phyloP scores from a whole-genome alignment of 257 asterid species.

The Solanum neorickii region DNA sequence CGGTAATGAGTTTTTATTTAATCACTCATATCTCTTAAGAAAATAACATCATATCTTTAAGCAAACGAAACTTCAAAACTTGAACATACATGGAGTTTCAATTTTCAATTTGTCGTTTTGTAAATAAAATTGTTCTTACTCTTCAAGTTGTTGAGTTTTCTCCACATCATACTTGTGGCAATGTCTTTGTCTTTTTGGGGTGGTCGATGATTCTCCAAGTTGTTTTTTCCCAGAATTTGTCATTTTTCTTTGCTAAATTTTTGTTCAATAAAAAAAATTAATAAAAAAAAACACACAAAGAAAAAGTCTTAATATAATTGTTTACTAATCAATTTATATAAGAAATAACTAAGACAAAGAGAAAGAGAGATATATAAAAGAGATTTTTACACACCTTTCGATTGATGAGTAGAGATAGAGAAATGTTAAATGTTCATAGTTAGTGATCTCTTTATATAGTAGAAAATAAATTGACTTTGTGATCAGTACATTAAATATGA shows the following conservation, averaged over 20 bases:
- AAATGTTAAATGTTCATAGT: neutral
- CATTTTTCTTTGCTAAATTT: neutral
- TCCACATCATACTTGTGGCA: slow-evolving; percentile 43
- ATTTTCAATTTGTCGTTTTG: neutral
- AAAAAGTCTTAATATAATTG: neutral
- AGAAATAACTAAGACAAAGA: neutral
- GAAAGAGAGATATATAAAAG: neutral
- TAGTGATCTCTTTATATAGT: neutral
- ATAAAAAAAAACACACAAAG: neutral
- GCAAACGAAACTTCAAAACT: neutral
- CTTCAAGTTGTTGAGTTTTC: slow-evolving; percentile 55
- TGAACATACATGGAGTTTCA: neutral
- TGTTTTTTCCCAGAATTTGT: slow-evolving; percentile 7
- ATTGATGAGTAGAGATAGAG: neutral
- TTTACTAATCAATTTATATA: neutral
- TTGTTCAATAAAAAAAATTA: neutral
- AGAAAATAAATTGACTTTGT: neutral
- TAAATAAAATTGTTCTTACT: slow-evolving; percentile 18
- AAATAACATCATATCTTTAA: neutral
- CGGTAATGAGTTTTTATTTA: neutral
- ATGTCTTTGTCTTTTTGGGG: slow-evolving; percentile 22
- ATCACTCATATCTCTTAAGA: neutral
- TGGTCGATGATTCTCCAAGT: slow-evolving; percentile 9
- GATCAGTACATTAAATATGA: neutral
- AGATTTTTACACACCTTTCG: neutral